Evolutionary conservation across 192 early-diverging fungal genomes (phyloP).

Genomic region (Diversispora eburnea): DNA sequence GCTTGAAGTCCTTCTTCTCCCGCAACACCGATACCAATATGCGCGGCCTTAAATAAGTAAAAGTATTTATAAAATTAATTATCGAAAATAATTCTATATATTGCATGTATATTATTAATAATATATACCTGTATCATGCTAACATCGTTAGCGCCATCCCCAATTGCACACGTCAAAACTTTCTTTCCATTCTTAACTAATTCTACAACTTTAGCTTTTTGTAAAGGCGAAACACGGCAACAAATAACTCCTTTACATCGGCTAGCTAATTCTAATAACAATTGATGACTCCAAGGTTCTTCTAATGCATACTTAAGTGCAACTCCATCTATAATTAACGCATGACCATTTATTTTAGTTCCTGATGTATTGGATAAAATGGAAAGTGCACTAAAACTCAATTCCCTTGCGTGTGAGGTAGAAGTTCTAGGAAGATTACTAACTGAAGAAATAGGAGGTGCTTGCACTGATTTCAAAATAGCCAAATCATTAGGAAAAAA

Average conservation of each 20-base stretch:
- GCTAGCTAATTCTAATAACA: slow-evolving; percentile 53
- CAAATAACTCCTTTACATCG: slow-evolving; percentile 66
- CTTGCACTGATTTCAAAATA: slow-evolving; percentile 22
- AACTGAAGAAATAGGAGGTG: neutral
- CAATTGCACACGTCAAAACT: slow-evolving; percentile 70
- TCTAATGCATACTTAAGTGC: slow-evolving; percentile 58
- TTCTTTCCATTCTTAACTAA: slow-evolving; percentile 62
- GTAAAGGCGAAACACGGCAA: slow-evolving; percentile 73
- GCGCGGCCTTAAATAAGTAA: slow-evolving; percentile 43
- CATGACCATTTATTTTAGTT: slow-evolving; percentile 31
- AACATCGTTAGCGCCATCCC: slow-evolving; percentile 83
- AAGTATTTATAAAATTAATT: neutral
- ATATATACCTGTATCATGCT: slow-evolving; percentile 74
- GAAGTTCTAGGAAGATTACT: slow-evolving; percentile 8
- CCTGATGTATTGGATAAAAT: slow-evolving; percentile 18
- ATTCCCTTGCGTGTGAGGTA: slow-evolving; percentile 8
- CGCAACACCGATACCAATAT: slow-evolving; percentile 72
- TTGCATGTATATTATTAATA: neutral
- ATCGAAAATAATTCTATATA: neutral
- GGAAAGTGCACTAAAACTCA: slow-evolving; percentile 12
- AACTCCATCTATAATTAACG: slow-evolving; percentile 68
- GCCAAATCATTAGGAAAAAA: slow-evolving; percentile 31
- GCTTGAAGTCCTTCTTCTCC: slow-evolving; percentile 78
- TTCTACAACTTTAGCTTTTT: slow-evolving; percentile 72
- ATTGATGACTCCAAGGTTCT: slow-evolving; percentile 37